Evolutionary conservation across 2,329 filamentous ascomycete species (phyloP), one percentile per base, ranked within the genome.

Genomic region (Stenocarpella maydis): DNA sequence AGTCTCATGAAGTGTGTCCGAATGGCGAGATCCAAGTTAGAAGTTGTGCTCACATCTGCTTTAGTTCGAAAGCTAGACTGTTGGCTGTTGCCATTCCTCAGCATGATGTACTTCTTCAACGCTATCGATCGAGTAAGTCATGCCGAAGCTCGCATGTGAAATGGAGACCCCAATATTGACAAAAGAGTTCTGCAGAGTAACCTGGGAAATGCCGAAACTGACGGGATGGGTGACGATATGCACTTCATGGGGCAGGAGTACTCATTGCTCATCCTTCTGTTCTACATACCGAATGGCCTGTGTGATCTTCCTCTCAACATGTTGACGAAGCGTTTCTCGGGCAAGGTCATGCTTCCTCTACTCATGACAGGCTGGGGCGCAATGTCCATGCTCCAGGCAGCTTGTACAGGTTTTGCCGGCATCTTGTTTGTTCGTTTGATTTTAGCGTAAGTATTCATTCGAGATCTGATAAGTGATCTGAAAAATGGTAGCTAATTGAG

Each of bases 341-440:
- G 65, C 2, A 63, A 47, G 15, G n/a, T 65, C 0, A 68, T 71
- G 66, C 73, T 86, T 71, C 64, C 82, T 65, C 66, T 75, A 55
- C 74, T 83, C 58, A 86, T 85, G 78, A 78, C 84, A 43, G 74
- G 77, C 2, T 88, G 85, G 84, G 84, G 84, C 19, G 65, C 81
- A 1, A 80, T 85, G 70, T 82, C 83, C 0, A 78, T 83, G 41
- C 73, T 83, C 7, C 85, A 86, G 76, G 85, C 82, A 3, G 85
- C 82, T 0, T 81, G 83, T 4, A 82, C 80, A 37, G 81, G 77
- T 65, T 88, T 87, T 53, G 81, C 78, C 1, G 81, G 82, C 0
- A 80, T 88, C 4, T 75, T 88, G 10, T 81, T 82, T 0, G 78
- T 86, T 0, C 80, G 86, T 2, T 80, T 88, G n/a, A 74, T 87